phyloP scores from a whole-genome alignment of 306 rosid species.

The Castanopsis chinensis region DNA sequence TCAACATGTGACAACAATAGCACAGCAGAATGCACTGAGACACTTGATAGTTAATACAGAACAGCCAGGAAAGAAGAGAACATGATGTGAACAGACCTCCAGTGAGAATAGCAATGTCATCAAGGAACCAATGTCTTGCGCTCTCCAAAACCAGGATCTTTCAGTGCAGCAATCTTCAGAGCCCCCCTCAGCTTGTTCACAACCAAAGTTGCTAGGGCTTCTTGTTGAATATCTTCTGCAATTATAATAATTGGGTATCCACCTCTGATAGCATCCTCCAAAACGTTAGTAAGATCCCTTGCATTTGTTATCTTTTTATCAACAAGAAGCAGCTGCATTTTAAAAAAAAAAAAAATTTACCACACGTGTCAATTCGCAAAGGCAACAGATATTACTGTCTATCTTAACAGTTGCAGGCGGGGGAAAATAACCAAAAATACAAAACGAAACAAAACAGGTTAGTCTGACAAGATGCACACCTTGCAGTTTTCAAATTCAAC shows the following conservation, averaged over 20 bases:
- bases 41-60: too few relatives aligned
- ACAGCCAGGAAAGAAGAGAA: too few relatives aligned
- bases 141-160: conserved; percentile 99
- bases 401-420: background rate
- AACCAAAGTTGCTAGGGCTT: conserved; percentile 93
- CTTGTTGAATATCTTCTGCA: conserved; percentile 97
- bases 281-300: conserved; percentile 79
- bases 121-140: conserved; percentile 99
- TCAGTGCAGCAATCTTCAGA: conserved; percentile 92
- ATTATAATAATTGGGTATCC: conserved; percentile 81
- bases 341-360: conserved; percentile 6
- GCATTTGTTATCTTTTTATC: conserved; percentile 94
- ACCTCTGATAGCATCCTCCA: conserved; percentile 92
- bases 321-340: conserved; percentile 91
- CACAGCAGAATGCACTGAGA: too few relatives aligned
- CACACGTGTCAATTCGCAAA: background rate
- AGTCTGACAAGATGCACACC: conserved; percentile 34
- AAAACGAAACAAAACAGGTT: background rate
- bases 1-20: too few relatives aligned
- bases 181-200: conserved; percentile 98
- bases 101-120: conserved; percentile 91
- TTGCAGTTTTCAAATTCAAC: conserved; percentile 96
- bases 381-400: background rate
- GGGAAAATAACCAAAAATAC: background rate
- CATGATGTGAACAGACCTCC: conserved; percentile 68